Base-by-base conservation (phyloP, 2,329 filamentous ascomycete genomes). In the Pseudomassariella vexata region DNA sequence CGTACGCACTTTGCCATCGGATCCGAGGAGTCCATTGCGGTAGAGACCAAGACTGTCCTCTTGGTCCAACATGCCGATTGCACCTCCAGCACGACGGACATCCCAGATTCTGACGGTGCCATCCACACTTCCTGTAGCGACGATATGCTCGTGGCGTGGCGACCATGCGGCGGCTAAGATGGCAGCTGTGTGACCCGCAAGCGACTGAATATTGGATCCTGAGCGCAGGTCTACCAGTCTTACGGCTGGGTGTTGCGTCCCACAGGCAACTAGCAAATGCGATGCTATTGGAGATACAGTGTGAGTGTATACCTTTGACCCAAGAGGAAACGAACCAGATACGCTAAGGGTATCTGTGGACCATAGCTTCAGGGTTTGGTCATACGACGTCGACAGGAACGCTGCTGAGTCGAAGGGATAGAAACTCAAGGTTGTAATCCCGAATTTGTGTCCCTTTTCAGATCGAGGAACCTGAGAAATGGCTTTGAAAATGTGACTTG, bases 81-180 rank as follows among this genome's bases (percentile, higher is more conserved):
- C 76, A 6, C 80, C 81, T 14, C 82, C 82, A 19, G 85, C 84
- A 19, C 85, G 79, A 4, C 90, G 73, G 17, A 95, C 75, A 53
- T 96, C 90, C 81, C 90, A 96, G 21, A 95, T 66, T 15, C 88
- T 76, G 3, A 89, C 78, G 8, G 78, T 82, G 14, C 89, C 89
- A 52, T 96, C 89, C 1, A 80, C 76, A n/a, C 86, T 84, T 1
- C 85, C 87, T 30, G 85, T 90, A 8, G 83, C 85, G 3, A 96
- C 71, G 4, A 94, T 66, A 49, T 95, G 76, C 28, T 89, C 85
- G 28, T 82, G 69, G 5, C 76, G 73, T 0, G 89, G 89, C 35
- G 85, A 90, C 92, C 92, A 96, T 4, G 79, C 72, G 1, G 84
- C 68, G 0, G 80, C 74, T 5, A 87, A 61, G 1, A 87, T 71